Evolutionary conservation across 805 yeast genomes (phyloP).

Genomic region (Saccharomycopsis guyanensis): DNA sequence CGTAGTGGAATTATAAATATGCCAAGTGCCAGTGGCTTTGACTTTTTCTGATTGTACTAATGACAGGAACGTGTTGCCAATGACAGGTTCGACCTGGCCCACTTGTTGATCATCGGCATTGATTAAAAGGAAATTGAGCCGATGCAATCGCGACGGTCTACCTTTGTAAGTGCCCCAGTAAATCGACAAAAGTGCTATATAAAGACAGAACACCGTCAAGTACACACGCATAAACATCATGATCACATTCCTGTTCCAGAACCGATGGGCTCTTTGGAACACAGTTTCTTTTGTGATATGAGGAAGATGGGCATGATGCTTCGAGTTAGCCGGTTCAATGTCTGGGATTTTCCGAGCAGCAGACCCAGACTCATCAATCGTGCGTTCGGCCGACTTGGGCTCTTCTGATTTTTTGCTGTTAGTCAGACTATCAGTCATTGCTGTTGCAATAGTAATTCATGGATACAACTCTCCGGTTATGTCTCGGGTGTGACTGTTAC

Average conservation of each 20-base stretch:
- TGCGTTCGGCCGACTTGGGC: background rate
- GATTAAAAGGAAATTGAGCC: slow-evolving; percentile 11
- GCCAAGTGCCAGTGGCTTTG: slow-evolving; percentile 11
- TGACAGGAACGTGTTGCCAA: slow-evolving; percentile 1
- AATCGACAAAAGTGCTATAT: slow-evolving; percentile 14
- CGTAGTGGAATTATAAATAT: slow-evolving; percentile 3
- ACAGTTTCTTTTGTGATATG: too few relatives aligned
- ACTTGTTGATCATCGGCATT: slow-evolving; percentile 8
- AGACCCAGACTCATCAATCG: too few relatives aligned
- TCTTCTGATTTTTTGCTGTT: background rate
- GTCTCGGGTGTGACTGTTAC: too few relatives aligned
- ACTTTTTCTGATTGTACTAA: slow-evolving; percentile 1
- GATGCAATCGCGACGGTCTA: slow-evolving; percentile 3
- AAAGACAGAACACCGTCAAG: slow-evolving; percentile 8
- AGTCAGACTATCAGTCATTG: background rate
- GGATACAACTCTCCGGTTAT: too few relatives aligned
- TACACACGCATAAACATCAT: slow-evolving; percentile 14
- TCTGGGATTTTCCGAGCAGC: too few relatives aligned
- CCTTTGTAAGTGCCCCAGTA: slow-evolving; percentile 17
- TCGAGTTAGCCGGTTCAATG: too few relatives aligned
- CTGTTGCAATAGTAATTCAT: too few relatives aligned
- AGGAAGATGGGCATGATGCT: too few relatives aligned
- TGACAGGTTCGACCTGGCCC: slow-evolving; percentile 3
- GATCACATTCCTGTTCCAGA: slow-evolving; percentile 14
- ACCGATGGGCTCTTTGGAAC: slow-evolving; percentile 2